Percentiles rank a stretch among this genome's conserved stretches.
Evolutionary conservation across 805 yeast genomes (phyloP).

Genomic region (Ascoidea rubescens): DNA sequence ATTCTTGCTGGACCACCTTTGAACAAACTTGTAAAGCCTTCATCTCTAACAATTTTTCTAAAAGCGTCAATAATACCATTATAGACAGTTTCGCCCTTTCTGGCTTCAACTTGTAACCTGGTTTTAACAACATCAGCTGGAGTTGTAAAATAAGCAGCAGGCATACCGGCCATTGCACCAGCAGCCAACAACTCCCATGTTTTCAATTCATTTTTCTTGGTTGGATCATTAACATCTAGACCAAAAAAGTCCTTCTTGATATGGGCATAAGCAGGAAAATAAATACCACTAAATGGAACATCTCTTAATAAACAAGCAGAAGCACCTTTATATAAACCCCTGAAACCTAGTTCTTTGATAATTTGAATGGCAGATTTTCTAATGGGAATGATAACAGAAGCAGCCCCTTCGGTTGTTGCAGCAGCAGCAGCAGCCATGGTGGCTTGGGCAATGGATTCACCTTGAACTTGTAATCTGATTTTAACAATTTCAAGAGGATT

Average conservation of each 20-base stretch:
- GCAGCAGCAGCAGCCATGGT: too few relatives aligned
- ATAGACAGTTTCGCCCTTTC: slow-evolving; percentile 65
- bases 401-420: slow-evolving; percentile 3
- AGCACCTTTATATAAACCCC: slow-evolving; percentile 86
- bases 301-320: slow-evolving; percentile 85
- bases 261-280: slow-evolving; percentile 95
- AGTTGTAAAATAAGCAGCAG: slow-evolving; percentile 92
- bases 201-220: slow-evolving; percentile 43
- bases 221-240: slow-evolving; percentile 60
- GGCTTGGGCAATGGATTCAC: slow-evolving; percentile 38
- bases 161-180: slow-evolving; percentile 96
- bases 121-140: slow-evolving; percentile 97
- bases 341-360: slow-evolving; percentile 63
- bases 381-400: slow-evolving; percentile 21
- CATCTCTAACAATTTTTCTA: slow-evolving; percentile 59
- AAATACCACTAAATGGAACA: slow-evolving; percentile 92
- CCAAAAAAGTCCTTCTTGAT: slow-evolving; percentile 70
- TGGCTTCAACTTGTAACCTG: slow-evolving; percentile 74
- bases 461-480: slow-evolving; percentile 89
- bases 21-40: slow-evolving; percentile 76
- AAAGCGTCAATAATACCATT: slow-evolving; percentile 70
- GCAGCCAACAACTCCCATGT: slow-evolving; percentile 75
- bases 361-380: slow-evolving; percentile 52
- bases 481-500: slow-evolving; percentile 94
- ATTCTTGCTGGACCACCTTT: slow-evolving; percentile 96